A percentile compares a stretch with the other conserved stretches of the same genome.
These are phyloP conservation scores for Sclerotinia spermophila DNA, from an alignment of 2,329 filamentous ascomycete genomes.

Conservation along the genomic window DNA sequence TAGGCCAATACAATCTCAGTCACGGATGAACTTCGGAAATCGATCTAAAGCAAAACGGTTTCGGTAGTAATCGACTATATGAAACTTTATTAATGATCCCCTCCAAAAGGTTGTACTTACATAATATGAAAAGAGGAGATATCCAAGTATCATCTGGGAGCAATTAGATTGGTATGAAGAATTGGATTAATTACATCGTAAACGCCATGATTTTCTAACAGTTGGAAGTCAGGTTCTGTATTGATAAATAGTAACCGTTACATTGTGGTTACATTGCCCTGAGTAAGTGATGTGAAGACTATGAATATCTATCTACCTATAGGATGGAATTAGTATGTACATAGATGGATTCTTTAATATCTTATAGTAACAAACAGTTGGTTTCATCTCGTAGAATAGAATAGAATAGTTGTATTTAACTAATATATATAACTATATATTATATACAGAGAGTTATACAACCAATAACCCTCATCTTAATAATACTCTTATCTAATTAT, in stretches of 20 bases:
- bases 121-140: no score
- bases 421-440: neutral
- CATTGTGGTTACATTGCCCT: neutral
- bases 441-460: neutral
- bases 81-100: neutral
- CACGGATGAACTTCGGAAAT: slow-evolving; percentile 3
- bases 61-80: neutral
- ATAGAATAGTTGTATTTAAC: neutral
- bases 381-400: neutral
- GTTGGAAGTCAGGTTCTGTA: neutral
- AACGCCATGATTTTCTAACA: neutral
- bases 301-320: neutral
- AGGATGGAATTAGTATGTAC: neutral
- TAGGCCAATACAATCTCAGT: no score
- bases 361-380: neutral
- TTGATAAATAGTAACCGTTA: neutral
- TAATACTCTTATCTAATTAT: neutral
- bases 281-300: neutral
- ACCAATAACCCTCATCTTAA: neutral
- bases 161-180: neutral
- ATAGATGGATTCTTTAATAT: neutral
- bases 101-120: neutral
- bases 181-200: neutral
- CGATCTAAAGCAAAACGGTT: neutral
- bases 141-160: no score